A percentile compares a stretch with the other conserved stretches of the same genome.
These are phyloP conservation scores for Malassezia pachydermatis DNA, from an alignment of 1,284 basidiomycete species.

Conservation along the genomic window DNA sequence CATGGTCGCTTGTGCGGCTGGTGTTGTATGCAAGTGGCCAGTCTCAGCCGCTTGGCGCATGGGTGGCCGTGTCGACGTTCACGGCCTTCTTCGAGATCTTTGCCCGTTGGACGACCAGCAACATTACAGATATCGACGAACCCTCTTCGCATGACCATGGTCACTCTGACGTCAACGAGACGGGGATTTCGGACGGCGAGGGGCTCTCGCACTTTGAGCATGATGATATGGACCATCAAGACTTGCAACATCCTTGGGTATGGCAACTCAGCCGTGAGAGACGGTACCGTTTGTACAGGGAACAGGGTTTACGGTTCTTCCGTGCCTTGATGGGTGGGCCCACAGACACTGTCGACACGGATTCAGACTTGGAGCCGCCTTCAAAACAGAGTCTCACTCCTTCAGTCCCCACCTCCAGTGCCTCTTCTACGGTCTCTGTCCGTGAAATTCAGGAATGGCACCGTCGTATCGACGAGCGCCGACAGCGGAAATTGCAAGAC, in stretches of 20 bases:
- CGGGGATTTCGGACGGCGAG: slow-evolving; percentile 10
- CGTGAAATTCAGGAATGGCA: slow-evolving; percentile 11
- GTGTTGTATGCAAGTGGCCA: slow-evolving; percentile 61
- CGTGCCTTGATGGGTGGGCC: slow-evolving; percentile 35
- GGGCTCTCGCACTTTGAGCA: slow-evolving; percentile 11
- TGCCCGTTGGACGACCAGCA: slow-evolving; percentile 45
- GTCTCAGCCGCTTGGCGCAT: slow-evolving; percentile 61
- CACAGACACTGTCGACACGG: not conserved
- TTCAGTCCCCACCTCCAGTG: not conserved
- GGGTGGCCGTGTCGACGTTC: slow-evolving; percentile 70
- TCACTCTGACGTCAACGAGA: slow-evolving; percentile 17
- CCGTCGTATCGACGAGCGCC: slow-evolving; percentile 7
- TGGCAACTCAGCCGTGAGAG: slow-evolving; percentile 21
- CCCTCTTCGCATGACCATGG: slow-evolving; percentile 16
- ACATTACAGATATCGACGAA: slow-evolving; percentile 37
- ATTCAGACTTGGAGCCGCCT: slow-evolving; percentile 3
- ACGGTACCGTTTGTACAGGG: slow-evolving; percentile 14
- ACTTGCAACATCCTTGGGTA: slow-evolving; percentile 5
- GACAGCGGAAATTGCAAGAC: not conserved
- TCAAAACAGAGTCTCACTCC: not conserved
- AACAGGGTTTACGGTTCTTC: slow-evolving; percentile 30
- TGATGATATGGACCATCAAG: slow-evolving; percentile 8
- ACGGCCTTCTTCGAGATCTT: slow-evolving; percentile 51
- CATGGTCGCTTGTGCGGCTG: slow-evolving; percentile 74
- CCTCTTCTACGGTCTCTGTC: not conserved